Base-by-base conservation (phyloP, 805 yeast genomes). In the Lipomyces mesembrius region DNA sequence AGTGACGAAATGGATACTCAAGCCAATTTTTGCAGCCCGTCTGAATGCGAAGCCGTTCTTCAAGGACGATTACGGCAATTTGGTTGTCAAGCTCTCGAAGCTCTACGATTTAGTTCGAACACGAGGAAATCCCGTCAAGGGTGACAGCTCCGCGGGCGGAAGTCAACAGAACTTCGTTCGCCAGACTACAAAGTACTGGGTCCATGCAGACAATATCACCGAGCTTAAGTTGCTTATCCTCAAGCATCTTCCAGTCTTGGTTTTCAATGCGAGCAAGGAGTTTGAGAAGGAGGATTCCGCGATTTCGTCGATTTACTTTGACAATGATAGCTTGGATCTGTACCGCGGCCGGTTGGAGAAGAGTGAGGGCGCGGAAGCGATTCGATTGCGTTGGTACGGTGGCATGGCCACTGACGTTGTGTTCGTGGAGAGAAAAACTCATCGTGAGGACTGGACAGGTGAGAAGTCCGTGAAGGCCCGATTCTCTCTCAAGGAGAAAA, bases 401-500 rank as follows among this genome's bases (percentile, higher is more conserved):
- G 97, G 97, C 64, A 95, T 95, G 99, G 83, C 85, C 63, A 84
- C 93, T 1, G 97, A 94, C 73, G 91, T 90, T 54, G 91, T 94
- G 64, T 95, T 95, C 71, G 97, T 94, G 59, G 99, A 95, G 80
- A 87, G 99, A 79, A 95, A 95, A 79, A 95, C 99, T 5, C 99
- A 95, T 77, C 86, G 99, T 79, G 99, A 95, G 79, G 99, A 95
- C 82, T 94, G 99, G 99, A 95, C 99, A 2, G 99, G 99, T 74
- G 99, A 95, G 79, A 94, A 94, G 80, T 91, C 97, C n/a, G 99
- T 95, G 71, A 95, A 95, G 80, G 98, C 98, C 4, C 86, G 99
- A 78, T 95, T 95, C 79, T 88, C 94, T 25, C 80, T 95, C 72
- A 95, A 93, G 78, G 99, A 95, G 78, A 91, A 89, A 77, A 85